phyloP scores from a whole-genome alignment of 352 stramenopile genomes.

The Phytophthora pistaciae region DNA sequence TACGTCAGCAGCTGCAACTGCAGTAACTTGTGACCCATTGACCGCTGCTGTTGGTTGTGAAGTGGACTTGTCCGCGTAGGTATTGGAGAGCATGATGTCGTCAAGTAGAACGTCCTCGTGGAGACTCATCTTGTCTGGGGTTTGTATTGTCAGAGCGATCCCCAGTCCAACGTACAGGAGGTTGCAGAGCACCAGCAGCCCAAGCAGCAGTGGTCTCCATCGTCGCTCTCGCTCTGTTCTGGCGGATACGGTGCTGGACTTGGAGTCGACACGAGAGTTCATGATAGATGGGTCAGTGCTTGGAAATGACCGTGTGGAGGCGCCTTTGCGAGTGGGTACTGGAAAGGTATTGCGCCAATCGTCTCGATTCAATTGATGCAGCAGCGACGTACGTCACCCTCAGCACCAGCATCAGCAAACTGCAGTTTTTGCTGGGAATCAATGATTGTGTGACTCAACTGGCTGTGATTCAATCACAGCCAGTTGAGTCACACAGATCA shows the following conservation, averaged over 20 bases:
- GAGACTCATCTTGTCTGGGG: neutral
- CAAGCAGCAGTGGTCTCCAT: constrained; percentile 9
- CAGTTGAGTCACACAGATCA: neutral
- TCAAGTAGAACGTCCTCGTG: constrained; percentile 6
- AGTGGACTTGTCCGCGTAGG: neutral
- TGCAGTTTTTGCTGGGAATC: neutral
- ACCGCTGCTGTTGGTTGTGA: neutral
- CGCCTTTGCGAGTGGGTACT: neutral
- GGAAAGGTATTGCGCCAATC: neutral
- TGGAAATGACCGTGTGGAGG: neutral
- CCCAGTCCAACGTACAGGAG: constrained; percentile 6
- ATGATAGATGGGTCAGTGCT: neutral
- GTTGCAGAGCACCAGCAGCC: constrained; percentile 1
- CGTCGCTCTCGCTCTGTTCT: neutral
- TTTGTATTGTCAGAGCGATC: neutral
- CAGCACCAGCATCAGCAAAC: neutral
- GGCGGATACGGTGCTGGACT: neutral
- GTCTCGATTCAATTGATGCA: neutral
- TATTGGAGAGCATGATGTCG: neutral
- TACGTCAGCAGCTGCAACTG: neutral
- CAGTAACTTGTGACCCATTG: neutral
- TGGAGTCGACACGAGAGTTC: neutral
- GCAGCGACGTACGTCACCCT: neutral
- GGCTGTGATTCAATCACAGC: neutral
- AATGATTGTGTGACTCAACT: neutral